A percentile compares a stretch with the other conserved stretches of the same genome.
Evolutionary conservation across 345 rosid genomes (phyloP).

Genomic region (Clarkia xantiana): DNA sequence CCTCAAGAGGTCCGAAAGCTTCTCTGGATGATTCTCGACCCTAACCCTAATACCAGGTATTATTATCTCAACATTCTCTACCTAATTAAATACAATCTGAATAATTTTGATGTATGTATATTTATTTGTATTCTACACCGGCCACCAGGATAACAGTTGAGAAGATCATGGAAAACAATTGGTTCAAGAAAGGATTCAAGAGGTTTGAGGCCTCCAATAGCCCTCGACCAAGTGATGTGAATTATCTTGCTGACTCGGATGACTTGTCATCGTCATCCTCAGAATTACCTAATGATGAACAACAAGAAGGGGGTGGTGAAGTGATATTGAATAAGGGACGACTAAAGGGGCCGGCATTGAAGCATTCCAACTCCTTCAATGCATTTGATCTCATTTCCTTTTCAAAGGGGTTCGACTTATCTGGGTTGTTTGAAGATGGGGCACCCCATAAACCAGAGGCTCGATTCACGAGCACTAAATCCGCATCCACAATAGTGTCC

Average conservation of each 20-base stretch:
- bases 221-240: constrained; percentile 15
- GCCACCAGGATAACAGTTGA: constrained; percentile 49
- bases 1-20: constrained; percentile 56
- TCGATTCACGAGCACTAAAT: constrained; percentile 40
- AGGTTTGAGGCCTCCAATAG: constrained; percentile 26
- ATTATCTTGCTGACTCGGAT: constrained; percentile 26
- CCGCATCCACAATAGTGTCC: constrained; percentile 50
- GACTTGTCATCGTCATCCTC: constrained; percentile 20
- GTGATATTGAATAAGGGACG: too few species aligned
- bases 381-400: constrained; percentile 74
- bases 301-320: too few species aligned
- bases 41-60: constrained; percentile 36
- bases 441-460: constrained; percentile 18
- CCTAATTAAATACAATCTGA: too few species aligned
- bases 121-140: too few species aligned
- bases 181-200: constrained; percentile 62
- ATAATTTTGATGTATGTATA: too few species aligned
- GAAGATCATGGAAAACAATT: constrained; percentile 42
- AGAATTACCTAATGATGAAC: background rate
- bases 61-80: too few species aligned
- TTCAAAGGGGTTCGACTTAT: constrained; percentile 62
- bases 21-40: constrained; percentile 56
- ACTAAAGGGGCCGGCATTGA: constrained; percentile 15
- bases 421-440: constrained; percentile 60
- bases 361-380: constrained; percentile 37